Percentiles rank a stretch among this genome's conserved stretches.
Conservation (phyloP, 208 protist species). For the Trypanosoma avium region DNA sequence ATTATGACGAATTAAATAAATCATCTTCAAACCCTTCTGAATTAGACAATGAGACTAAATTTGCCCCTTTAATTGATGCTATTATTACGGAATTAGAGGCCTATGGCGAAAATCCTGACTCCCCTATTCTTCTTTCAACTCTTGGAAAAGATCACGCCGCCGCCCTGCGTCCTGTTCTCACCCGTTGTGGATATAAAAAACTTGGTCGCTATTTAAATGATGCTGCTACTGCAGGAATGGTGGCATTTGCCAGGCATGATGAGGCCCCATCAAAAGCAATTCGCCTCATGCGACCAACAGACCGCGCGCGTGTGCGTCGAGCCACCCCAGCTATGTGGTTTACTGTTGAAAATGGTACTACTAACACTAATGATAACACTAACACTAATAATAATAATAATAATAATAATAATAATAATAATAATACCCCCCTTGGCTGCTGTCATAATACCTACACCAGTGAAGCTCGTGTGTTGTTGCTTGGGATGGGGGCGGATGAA, state of each 20-base stretch:
- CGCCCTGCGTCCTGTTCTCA: slow-evolving; percentile 54
- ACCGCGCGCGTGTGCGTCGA: slow-evolving; percentile 51
- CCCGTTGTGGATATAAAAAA: slow-evolving; percentile 73
- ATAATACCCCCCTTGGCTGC: slow-evolving; percentile 27
- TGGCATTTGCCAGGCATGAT: slow-evolving; percentile 47
- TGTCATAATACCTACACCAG: slow-evolving; percentile 51
- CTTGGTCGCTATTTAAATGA: slow-evolving; percentile 81
- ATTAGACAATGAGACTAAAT: slow-evolving; percentile 19
- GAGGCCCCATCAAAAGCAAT: slow-evolving; percentile 77
- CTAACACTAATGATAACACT: too few relatives aligned
- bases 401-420: too few relatives aligned
- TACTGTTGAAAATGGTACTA: too few relatives aligned
- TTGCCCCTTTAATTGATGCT: slow-evolving; percentile 60
- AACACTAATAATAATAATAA: too few relatives aligned
- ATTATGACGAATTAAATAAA: slow-evolving; percentile 19
- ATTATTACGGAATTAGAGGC: slow-evolving; percentile 63
- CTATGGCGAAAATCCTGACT: slow-evolving; percentile 35
- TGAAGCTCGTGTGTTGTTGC: slow-evolving; percentile 83
- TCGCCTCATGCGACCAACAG: slow-evolving; percentile 45
- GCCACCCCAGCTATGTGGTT: slow-evolving; percentile 64
- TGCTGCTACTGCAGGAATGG: slow-evolving; percentile 55
- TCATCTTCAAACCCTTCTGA: background rate
- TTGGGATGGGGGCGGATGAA: slow-evolving; percentile 96
- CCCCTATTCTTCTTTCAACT: slow-evolving; percentile 78
- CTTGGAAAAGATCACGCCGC: slow-evolving; percentile 84